A percentile compares a stretch with the other conserved stretches of the same genome.
phyloP scores from a whole-genome alignment of 2,329 filamentous ascomycete genomes.

The Ascocoryne sarcoides region DNA sequence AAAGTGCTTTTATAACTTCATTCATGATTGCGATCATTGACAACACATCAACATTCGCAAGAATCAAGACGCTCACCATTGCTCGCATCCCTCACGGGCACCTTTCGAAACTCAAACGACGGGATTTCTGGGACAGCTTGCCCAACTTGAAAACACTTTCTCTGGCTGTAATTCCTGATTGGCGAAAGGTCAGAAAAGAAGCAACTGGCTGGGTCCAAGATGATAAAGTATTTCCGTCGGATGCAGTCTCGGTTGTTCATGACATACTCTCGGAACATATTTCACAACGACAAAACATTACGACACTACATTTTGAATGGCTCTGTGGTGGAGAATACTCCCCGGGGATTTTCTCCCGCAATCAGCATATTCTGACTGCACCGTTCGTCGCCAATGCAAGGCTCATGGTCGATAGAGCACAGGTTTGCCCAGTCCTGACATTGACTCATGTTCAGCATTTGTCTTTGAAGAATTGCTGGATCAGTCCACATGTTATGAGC shows the following conservation, averaged over 20 bases:
- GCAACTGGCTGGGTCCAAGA: constrained; percentile 43
- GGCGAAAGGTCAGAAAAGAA: constrained; percentile 49
- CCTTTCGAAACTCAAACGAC: constrained; percentile 43
- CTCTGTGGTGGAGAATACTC: constrained; percentile 59
- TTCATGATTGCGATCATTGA: constrained; percentile 58
- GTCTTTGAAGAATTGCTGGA: constrained; percentile 61
- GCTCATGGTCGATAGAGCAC: constrained; percentile 23
- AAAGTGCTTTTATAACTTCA: constrained; percentile 58
- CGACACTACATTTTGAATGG: constrained; percentile 56
- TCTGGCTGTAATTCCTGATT: constrained; percentile 56
- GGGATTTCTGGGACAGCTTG: constrained; percentile 54
- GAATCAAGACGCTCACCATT: constrained; percentile 51
- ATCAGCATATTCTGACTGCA: constrained; percentile 53
- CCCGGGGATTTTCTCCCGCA: constrained; percentile 50
- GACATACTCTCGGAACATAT: constrained; percentile 43
- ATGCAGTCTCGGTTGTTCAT: constrained; percentile 43
- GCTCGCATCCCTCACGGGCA: constrained; percentile 56
- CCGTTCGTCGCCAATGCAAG: constrained; percentile 37
- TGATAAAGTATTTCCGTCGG: constrained; percentile 39
- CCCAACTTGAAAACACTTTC: constrained; percentile 45
- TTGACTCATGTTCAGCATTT: constrained; percentile 51
- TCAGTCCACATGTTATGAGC: constrained; percentile 48
- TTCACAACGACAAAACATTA: constrained; percentile 40
- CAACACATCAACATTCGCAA: constrained; percentile 43
- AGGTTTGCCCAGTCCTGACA: constrained; percentile 31